Percentiles rank a stretch among this genome's conserved stretches.
Evolutionary conservation across 345 rosid genomes (phyloP).

Genomic region (Abelmoschus esculentus): DNA sequence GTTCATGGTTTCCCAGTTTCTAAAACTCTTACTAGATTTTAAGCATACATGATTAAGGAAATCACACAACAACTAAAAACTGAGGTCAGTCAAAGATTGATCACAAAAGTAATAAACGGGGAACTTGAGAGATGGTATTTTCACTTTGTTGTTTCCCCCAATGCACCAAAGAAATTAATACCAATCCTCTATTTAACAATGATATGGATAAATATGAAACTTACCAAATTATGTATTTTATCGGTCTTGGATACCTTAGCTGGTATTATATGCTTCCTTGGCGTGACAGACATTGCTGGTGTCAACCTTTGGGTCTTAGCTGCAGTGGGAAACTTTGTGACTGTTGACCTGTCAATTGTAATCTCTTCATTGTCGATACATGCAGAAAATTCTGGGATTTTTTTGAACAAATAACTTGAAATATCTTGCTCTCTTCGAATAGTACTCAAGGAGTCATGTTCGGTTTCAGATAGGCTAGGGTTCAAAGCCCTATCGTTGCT

Average conservation of each 20-base stretch:
- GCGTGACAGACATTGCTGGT: conserved; percentile 23
- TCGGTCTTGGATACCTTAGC: conserved; percentile 32
- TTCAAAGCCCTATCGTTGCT: conserved; percentile 65
- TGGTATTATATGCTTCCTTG: conserved; percentile 35
- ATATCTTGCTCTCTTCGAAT: conserved; percentile 38
- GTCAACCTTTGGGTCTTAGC: conserved; percentile 38
- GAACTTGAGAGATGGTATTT: conserved; percentile 11
- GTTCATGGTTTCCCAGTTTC: not conserved
- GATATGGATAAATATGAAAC: conserved; percentile 12
- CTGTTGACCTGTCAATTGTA: conserved; percentile 23
- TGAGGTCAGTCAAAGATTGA: not conserved
- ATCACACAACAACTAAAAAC: not conserved
- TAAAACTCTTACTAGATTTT: not conserved
- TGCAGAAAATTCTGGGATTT: conserved; percentile 44
- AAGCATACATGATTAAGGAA: not conserved
- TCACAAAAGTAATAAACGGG: not conserved
- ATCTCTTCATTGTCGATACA: conserved; percentile 34
- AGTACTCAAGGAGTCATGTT: conserved; percentile 44
- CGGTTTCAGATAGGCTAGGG: conserved; percentile 54
- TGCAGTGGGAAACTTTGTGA: conserved; percentile 22
- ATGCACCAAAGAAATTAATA: conserved; percentile 2
- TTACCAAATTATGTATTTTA: conserved; percentile 37
- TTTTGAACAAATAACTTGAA: conserved; percentile 32
- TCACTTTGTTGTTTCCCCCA: not conserved
- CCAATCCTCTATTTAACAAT: not conserved